phyloP scores from a whole-genome alignment of 78 protist genomes.

The Dictyostelium purpureum region DNA sequence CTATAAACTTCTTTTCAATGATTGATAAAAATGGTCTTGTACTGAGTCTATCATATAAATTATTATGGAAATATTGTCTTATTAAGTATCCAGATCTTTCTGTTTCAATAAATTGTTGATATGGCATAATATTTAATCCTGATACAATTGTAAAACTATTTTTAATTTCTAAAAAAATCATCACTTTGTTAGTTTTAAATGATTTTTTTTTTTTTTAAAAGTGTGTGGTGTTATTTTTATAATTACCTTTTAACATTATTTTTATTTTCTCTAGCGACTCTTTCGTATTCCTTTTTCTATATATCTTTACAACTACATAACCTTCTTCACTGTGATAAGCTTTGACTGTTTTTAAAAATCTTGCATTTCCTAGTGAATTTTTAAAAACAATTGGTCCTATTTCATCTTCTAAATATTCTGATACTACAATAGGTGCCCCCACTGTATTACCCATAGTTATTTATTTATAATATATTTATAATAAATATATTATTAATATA shows the following conservation, averaged over 20 bases:
- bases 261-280: slow-evolving; percentile 29
- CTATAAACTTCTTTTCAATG: slow-evolving; percentile 89
- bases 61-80: slow-evolving; percentile 84
- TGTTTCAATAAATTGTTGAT: slow-evolving; percentile 79
- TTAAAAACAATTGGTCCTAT: slow-evolving; percentile 53
- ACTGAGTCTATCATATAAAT: slow-evolving; percentile 82
- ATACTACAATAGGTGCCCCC: slow-evolving; percentile 63
- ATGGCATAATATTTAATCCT: slow-evolving; percentile 87
- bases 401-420: slow-evolving; percentile 74
- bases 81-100: slow-evolving; percentile 85
- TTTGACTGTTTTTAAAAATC: slow-evolving; percentile 81
- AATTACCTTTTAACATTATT: slow-evolving; percentile 44
- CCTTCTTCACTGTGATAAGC: slow-evolving; percentile 69
- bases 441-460: slow-evolving; percentile 63
- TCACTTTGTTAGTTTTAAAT: not conserved
- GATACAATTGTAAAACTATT: not conserved
- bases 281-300: slow-evolving; percentile 65
- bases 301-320: slow-evolving; percentile 88
- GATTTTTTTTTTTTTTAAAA: not conserved
- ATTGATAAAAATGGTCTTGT: slow-evolving; percentile 88
- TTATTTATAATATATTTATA: too few relatives aligned
- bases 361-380: slow-evolving; percentile 67
- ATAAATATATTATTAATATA: not conserved
- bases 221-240: not conserved
- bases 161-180: slow-evolving; percentile 26